Evolutionary conservation across 768 basidiomycete species (phyloP), one percentile per base, ranked within the genome.

Genomic region (Leucocoprinus birnbaumii): DNA sequence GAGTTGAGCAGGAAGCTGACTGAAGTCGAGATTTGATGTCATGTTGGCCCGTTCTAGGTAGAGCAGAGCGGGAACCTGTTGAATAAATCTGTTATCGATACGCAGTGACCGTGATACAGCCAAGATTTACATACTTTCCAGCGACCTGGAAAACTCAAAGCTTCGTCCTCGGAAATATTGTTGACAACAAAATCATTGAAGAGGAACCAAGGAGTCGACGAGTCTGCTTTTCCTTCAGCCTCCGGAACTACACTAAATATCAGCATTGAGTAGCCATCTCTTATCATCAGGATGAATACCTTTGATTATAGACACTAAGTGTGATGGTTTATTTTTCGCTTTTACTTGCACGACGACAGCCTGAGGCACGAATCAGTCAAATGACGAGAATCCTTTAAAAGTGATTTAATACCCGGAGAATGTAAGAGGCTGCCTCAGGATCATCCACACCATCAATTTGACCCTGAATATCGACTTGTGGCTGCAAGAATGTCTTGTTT

Each of bases 141-240:
- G 44, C 75, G 78, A n/a, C 79, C 85, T 8, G 89, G 84, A 64
- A 97, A 94, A 63, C 87, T 86, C 56, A 98, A 70, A 1, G 91
- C 96, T 62, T 98, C 94, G 31, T 85, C 80, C 68, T 96, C 90
- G 2, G 87, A 74, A 26, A 98, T 83, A 53, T 91, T 90, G 46
- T 78, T 77, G 11, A 99, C 97, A 1, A 86, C 78, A 64, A 99
- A 99, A 65, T 99, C 97, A 64, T 99, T 99, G 83, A 98, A 98
- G 52, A 98, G 69, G 63, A 88, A 88, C 97, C 97, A 99, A 1
- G 84, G 82, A 51, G 83, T 85, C 21, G 18, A 60, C 60, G 14
- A 64, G 53, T 50, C 74, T 69, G 10, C 73, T 64, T 7, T 64
- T 68, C 63, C 27, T 19, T 86, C 85, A 1, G 81, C 81, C 54